Conservation (phyloP, 2,329 filamentous ascomycete genomes). For the Fusarium marasasianum region DNA sequence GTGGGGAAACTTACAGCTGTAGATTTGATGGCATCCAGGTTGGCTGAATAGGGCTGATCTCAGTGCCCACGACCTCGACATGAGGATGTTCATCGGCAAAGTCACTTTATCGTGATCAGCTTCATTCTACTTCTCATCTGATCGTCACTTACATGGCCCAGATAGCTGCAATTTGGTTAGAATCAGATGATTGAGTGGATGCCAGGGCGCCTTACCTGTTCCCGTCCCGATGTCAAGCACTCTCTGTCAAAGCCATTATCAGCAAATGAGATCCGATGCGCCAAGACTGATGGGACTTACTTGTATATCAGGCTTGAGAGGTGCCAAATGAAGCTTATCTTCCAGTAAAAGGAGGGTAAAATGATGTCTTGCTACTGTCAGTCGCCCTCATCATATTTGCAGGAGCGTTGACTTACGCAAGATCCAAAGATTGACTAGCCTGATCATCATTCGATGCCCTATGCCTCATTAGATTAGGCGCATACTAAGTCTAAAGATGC, state of each 20-base stretch:
- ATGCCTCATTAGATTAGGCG: fast-evolving
- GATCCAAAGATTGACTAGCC: constrained; percentile 5
- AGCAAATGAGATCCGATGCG: background rate
- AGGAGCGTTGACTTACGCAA: background rate
- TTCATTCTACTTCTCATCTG: fast-evolving
- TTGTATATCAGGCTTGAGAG: background rate
- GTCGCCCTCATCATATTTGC: background rate
- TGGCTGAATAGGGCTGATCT: constrained; percentile 20
- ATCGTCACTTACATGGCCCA: constrained; percentile 12
- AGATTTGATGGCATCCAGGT: constrained; percentile 16
- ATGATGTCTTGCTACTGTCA: background rate
- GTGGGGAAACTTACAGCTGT: background rate
- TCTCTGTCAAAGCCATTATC: background rate
- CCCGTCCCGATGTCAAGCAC: constrained; percentile 11
- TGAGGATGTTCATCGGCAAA: constrained; percentile 20
- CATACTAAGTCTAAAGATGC: fast-evolving
- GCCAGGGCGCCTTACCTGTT: constrained; percentile 9
- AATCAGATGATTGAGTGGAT: fast-evolving
- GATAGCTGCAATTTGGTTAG: background rate
- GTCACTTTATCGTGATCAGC: background rate
- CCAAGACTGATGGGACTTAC: background rate
- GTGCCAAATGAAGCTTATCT: constrained; percentile 1
- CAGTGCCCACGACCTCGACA: constrained; percentile 16
- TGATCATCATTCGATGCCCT: constrained; percentile 12
- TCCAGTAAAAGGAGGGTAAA: background rate